Evolutionary conservation across 805 yeast species (phyloP), one percentile per base, ranked within the genome.

Genomic region (Wickerhamiella siamensis): DNA sequence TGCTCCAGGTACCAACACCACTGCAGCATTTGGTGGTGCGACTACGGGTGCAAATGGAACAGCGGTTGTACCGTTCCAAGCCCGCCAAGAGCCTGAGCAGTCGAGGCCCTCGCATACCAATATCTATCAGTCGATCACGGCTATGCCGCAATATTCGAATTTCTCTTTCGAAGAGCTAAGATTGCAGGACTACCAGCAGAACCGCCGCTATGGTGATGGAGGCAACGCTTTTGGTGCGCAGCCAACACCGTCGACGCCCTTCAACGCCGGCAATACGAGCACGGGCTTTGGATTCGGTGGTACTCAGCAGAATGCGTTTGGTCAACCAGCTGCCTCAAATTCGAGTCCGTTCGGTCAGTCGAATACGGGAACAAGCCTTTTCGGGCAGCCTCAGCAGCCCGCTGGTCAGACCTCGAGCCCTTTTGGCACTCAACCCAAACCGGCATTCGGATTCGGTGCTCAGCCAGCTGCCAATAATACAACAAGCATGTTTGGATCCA

Each of bases 81-180:
- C 86, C 6, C 69, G 61, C 49, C 66, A 69, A 29, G 96, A 88
- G 58, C 81, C 79, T 53, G 96, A 87, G 54, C 57, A 62, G 29
- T 65, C 76, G 10, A 71, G 75, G 26, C 71, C 72, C 5, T 64
- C 67, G 17, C 77, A 75, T 42, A 62, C 68, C 39, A 38, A 33
- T 36, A 34, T 31, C 32, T 87, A 67, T 62, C 83, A 88, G 60
- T 75, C 75, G 51, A 79, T 91, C 47, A 66, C 82, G 9, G 72
- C 83, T 36, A 87, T 91, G 96, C 94, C 94, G 4, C 94, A 84
- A 59, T 91, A 88, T 57, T 71, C 71, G 51, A 76, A 77, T 51
- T 82, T 61, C 52, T 82, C 95, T 0, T 72, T 77, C 54, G 96
- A 86, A 59, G 98, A 91, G 58, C 71, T 91, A 60, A 73, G 99